phyloP scores from a whole-genome alignment of 2,329 filamentous ascomycete species.

The Graphium sp. region DNA sequence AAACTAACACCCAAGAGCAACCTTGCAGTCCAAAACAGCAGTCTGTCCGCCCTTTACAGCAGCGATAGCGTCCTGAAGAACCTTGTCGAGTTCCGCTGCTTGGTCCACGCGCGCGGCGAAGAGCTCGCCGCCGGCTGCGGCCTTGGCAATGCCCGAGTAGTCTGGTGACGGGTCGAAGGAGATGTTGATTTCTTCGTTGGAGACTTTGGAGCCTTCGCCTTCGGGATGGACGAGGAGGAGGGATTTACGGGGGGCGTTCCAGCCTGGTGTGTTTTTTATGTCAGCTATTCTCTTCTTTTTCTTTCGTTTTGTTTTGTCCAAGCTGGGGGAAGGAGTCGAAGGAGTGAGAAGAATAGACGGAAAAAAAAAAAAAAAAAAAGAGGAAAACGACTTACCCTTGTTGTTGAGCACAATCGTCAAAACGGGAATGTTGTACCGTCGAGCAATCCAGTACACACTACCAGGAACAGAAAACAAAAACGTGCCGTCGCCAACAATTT shows the following conservation, averaged over 20 bases:
- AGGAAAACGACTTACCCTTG: slow-evolving; percentile 20
- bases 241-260: slow-evolving; percentile 42
- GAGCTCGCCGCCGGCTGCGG: slow-evolving; percentile 35
- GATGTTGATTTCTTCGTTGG: slow-evolving; percentile 47
- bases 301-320: too few relatives aligned
- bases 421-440: slow-evolving; percentile 34
- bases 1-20: slow-evolving; percentile 23
- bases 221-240: slow-evolving; percentile 40
- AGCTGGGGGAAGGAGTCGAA: too few relatives aligned
- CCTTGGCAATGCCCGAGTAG: slow-evolving; percentile 43
- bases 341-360: too few relatives aligned
- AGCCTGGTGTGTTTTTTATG: too few relatives aligned
- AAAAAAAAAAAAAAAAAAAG: background rate
- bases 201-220: slow-evolving; percentile 32
- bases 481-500: slow-evolving; percentile 40
- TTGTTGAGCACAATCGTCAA: slow-evolving; percentile 40
- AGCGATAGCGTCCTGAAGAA: slow-evolving; percentile 30
- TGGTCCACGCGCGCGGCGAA: slow-evolving; percentile 29
- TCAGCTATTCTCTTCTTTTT: too few relatives aligned
- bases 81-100: slow-evolving; percentile 24
- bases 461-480: slow-evolving; percentile 36
- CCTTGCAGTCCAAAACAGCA: slow-evolving; percentile 36
- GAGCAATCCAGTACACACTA: slow-evolving; percentile 38
- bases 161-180: slow-evolving; percentile 40
- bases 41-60: slow-evolving; percentile 30